Evolutionary conservation across 2,329 filamentous ascomycete species (phyloP), one percentile per base, ranked within the genome.

Genomic region (Pseudocercospora fuligena): DNA sequence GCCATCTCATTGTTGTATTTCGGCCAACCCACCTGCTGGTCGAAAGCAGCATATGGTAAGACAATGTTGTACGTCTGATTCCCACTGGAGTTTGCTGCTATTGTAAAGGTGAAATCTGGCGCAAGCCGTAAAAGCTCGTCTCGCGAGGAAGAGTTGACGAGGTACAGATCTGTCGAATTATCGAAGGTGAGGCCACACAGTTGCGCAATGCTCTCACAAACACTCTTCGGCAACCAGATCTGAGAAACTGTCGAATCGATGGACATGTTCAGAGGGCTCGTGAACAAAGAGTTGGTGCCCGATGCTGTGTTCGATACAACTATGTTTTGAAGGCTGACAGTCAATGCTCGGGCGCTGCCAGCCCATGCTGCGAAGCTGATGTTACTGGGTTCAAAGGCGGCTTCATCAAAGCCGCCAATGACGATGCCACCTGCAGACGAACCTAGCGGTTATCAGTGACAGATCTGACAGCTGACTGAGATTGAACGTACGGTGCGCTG

Each of bases 371-470:
- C 66, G 2, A 74, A 69, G 19, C 68, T 64, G 49, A 75, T 72
- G 21, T 64, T 64, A 46, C 61, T 64, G 72, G 64, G 23, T 66
- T 72, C 36, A 67, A 80, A 79, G 8, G 80, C 77, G 1, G 76
- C 77, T 27, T 73, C 70, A 66, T 82, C 80, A 64, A 80, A 82
- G 3, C 81, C 81, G 12, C 81, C 80, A 5, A 82, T 65, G 2
- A 78, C 74, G 23, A 69, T 49, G 16, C 66, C 54, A n/a, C 66
- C 66, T 3, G 60, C 58, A 6, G 59, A 31, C n/a, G 57, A 60
- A 31, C 29, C 29, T 31, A 31, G 29, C 29, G 29, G 8, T 31
- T 31, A 31, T 31, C 29, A 31, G 29, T 31, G 8, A 31, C 4
- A 31, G 1, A 5, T 31, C 29, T 31, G 29, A 7, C 29, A 31